A percentile compares a stretch with the other conserved stretches of the same genome.
Conservation (phyloP, 495 filamentous ascomycete genomes). For the Lasiosphaeriaceae sp. region DNA sequence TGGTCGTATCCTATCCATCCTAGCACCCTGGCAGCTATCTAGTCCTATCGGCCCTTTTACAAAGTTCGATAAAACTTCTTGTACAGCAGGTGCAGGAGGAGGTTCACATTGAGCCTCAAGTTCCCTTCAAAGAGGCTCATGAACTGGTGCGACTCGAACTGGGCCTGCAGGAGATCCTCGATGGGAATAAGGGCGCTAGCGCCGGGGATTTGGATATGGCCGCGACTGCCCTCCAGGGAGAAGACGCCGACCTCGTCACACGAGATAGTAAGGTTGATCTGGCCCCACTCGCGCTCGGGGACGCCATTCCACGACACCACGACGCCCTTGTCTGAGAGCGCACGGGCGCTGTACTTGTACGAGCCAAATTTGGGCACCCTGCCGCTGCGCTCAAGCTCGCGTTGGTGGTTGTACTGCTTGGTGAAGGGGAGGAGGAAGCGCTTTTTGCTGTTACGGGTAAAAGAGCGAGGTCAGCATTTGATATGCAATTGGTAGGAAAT, state of each 20-base stretch:
- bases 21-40: not conserved
- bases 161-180: constrained; percentile 91
- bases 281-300: constrained; percentile 80
- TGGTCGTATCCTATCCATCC: not conserved
- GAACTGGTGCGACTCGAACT: constrained; percentile 94
- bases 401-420: constrained; percentile 97
- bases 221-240: constrained; percentile 83
- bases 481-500: not conserved
- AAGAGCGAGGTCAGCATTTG: constrained; percentile 6
- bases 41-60: not conserved
- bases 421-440: constrained; percentile 95
- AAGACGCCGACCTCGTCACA: constrained; percentile 95
- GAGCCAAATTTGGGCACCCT: constrained; percentile 95
- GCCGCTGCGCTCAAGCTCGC: constrained; percentile 84
- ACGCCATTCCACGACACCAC: constrained; percentile 85
- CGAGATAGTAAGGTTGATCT: constrained; percentile 88
- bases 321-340: constrained; percentile 88
- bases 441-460: constrained; percentile 59
- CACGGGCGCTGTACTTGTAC: constrained; percentile 91
- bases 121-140: constrained; percentile 90
- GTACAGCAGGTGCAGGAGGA: constrained; percentile 92
- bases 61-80: constrained; percentile 89
- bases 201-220: constrained; percentile 93
- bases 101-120: constrained; percentile 87
- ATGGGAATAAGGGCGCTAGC: constrained; percentile 85